Evolutionary conservation across 331 rosid genomes (phyloP).

Genomic region (Arachis monticola): DNA sequence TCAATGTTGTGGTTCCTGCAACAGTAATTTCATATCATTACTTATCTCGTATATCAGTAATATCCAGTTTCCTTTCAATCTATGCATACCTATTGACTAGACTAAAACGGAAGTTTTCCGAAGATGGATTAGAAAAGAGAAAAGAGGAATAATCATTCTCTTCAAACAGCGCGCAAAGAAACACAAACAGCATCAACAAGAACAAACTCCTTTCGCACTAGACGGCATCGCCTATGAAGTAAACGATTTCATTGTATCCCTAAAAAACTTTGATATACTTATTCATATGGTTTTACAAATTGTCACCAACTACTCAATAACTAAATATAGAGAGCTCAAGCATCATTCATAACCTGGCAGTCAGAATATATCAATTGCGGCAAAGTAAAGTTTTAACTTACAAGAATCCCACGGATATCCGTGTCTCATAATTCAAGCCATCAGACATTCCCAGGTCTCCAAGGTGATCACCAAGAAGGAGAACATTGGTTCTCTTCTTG

Average conservation of each 20-base stretch:
- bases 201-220: neutral
- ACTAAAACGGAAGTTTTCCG: neutral
- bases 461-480: conserved; percentile 89
- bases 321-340: conserved; percentile 9
- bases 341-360: neutral
- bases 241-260: neutral
- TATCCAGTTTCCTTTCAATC: neutral
- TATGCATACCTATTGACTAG: neutral
- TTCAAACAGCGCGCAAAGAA: neutral
- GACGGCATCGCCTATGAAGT: neutral
- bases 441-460: conserved; percentile 97
- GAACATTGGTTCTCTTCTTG: conserved; percentile 81
- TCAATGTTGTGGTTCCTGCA: neutral
- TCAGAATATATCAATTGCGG: neutral
- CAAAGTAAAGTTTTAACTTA: conserved; percentile 51
- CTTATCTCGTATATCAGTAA: neutral
- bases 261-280: too few relatives aligned
- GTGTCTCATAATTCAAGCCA: conserved; percentile 79
- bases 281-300: too few relatives aligned
- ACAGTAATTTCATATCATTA: conserved; percentile 19
- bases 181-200: neutral
- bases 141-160: neutral
- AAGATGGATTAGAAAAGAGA: neutral
- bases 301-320: conserved; percentile 1
- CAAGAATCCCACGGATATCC: conserved; percentile 89